These are phyloP conservation scores for Eucalyptus cladocalyx DNA, from an alignment of 345 rosid species.

Conservation along the genomic window DNA sequence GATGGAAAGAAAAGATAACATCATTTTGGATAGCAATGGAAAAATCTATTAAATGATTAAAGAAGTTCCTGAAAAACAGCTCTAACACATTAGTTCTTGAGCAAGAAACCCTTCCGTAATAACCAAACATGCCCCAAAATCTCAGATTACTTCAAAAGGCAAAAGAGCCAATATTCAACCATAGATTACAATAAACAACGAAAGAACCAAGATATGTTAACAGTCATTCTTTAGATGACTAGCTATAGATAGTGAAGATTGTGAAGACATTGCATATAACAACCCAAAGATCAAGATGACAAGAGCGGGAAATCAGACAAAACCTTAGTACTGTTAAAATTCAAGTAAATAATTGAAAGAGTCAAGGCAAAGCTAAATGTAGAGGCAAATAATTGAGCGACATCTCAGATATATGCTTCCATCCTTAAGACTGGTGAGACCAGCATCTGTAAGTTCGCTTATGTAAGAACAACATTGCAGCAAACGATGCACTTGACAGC, in stretches of 20 bases:
- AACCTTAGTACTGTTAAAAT: slow-evolving; percentile 20
- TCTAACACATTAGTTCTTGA: neutral
- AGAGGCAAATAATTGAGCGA: too few species aligned
- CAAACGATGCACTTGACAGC: too few species aligned
- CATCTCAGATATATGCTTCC: too few species aligned
- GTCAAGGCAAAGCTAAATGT: too few species aligned
- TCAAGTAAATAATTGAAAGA: too few species aligned
- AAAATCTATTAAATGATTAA: neutral
- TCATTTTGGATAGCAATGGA: neutral
- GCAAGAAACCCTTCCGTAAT: neutral
- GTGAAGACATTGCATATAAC: neutral
- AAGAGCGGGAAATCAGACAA: neutral
- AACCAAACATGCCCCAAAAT: neutral
- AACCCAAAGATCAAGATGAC: neutral
- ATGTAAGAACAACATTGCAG: too few species aligned
- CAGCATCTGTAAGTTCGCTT: too few species aligned
- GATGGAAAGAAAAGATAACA: neutral
- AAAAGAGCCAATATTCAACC: neutral
- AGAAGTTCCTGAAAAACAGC: neutral
- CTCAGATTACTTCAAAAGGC: neutral
- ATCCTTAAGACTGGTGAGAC: too few species aligned
- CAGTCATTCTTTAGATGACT: neutral
- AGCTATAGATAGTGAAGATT: neutral
- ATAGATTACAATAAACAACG: neutral
- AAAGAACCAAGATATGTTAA: neutral